phyloP scores from a whole-genome alignment of 495 filamentous ascomycete genomes.

The Staphylotrichum tortipilum region DNA sequence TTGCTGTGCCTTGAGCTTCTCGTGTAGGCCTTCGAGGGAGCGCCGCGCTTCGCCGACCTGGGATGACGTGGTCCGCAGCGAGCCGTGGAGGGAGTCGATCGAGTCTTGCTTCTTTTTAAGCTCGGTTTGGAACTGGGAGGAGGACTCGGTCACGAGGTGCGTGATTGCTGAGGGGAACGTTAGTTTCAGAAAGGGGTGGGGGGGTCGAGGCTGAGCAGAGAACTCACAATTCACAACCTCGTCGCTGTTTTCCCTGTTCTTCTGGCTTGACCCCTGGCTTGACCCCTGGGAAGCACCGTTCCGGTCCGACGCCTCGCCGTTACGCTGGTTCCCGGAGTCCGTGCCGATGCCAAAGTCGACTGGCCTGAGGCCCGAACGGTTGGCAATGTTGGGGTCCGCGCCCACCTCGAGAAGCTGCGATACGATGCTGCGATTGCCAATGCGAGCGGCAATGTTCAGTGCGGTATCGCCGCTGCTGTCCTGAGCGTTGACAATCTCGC shows the following conservation, averaged over 20 bases:
- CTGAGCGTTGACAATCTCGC: slow-evolving; percentile 86
- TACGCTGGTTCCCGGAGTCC: slow-evolving; percentile 39
- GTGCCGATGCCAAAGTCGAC: slow-evolving; percentile 86
- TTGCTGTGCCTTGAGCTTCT: slow-evolving; percentile 40
- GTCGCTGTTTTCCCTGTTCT: slow-evolving; percentile 50
- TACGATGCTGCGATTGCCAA: slow-evolving; percentile 83
- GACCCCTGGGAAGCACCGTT: slow-evolving; percentile 25
- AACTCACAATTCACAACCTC: slow-evolving; percentile 63
- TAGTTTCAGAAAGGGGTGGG: slow-evolving; percentile 4
- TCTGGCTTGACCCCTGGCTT: slow-evolving; percentile 33
- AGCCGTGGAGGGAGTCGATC: slow-evolving; percentile 65
- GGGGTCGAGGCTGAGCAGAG: background rate
- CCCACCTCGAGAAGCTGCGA: slow-evolving; percentile 88
- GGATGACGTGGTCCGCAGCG: slow-evolving; percentile 70
- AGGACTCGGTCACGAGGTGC: slow-evolving; percentile 63
- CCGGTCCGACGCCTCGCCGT: slow-evolving; percentile 26
- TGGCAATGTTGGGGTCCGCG: slow-evolving; percentile 80
- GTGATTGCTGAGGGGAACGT: slow-evolving; percentile 51
- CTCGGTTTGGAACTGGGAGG: slow-evolving; percentile 64
- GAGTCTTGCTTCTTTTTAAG: slow-evolving; percentile 71
- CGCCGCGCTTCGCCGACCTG: slow-evolving; percentile 67
- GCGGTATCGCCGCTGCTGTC: slow-evolving; percentile 93
- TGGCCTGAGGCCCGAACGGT: slow-evolving; percentile 76
- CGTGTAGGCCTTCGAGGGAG: slow-evolving; percentile 56
- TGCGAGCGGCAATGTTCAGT: slow-evolving; percentile 82